Base-by-base conservation (phyloP, 345 rosid species). In the Cardamine occulta region DNA sequence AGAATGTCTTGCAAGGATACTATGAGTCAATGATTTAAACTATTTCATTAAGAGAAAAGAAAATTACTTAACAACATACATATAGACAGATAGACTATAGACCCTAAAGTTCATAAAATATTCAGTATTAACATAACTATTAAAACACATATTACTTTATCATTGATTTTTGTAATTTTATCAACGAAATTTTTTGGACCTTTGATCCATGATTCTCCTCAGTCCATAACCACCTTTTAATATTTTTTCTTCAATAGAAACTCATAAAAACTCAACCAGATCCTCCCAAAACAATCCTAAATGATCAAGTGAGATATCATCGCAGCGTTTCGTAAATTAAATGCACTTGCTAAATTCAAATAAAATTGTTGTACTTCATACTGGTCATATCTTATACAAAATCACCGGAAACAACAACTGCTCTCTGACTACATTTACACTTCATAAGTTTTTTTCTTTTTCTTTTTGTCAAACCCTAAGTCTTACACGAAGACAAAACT, bases 391-490 rank as follows among this genome's bases (percentile, higher is more conserved):
- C 51, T 21, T 23, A 39, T 39, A 62, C 18, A 40, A 24, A 2
- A 62, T 62, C 51, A 62, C 51, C 34, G 66, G 51, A 62, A 52
- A 62, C 32, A 52, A 62, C 32, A 23, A 40, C 51, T 62, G 51
- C 48, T 37, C 51, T 23, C 29, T 62, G 17, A 40, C 66, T 26
- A 40, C 45, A 62, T 42, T 23, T 44, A 63, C 39, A 54, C 62
- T 57, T 44, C 45, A 42, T 63, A 28, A 28, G 59, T 61, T 59
- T 47, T 15, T 4, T 60, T 0, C 6, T 3, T 8, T 26, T 4
- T 32, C 1, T 35, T 39, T 45, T 55, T 12, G 48, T 55, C 72
- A 74, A 74, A 65, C 72, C 77, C 77, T 74, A 74, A 74, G 64
- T 64, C 34, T 51, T 17, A 52, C 9, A 34, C 24, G 44, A 28